These are phyloP conservation scores for Suillus ampliporus DNA, from an alignment of 768 basidiomycete genomes.

Conservation along the genomic window DNA sequence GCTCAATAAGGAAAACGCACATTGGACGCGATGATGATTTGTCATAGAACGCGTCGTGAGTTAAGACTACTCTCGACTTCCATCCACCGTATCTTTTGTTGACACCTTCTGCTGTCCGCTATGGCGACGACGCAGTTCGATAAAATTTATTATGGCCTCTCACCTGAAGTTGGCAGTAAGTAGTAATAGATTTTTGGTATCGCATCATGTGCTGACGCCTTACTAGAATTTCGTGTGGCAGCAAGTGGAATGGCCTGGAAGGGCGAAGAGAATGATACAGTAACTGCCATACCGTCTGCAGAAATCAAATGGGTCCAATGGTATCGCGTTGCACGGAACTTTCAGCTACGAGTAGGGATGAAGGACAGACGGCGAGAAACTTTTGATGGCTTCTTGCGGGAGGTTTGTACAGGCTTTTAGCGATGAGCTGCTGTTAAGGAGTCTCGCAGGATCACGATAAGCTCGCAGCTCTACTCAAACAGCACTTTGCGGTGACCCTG, in stretches of 20 bases:
- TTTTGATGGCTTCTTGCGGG: slow-evolving; percentile 94
- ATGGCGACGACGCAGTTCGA: slow-evolving; percentile 85
- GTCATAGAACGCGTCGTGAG: slow-evolving; percentile 46
- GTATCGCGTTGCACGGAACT: slow-evolving; percentile 90
- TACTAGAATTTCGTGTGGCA: slow-evolving; percentile 86
- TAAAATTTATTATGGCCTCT: slow-evolving; percentile 77
- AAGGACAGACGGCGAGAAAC: slow-evolving; percentile 77
- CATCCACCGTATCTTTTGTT: slow-evolving; percentile 16
- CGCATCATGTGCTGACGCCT: slow-evolving; percentile 12
- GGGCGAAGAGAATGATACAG: slow-evolving; percentile 66
- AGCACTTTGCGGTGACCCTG: slow-evolving; percentile 83
- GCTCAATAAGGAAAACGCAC: slow-evolving; percentile 8
- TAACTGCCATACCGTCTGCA: slow-evolving; percentile 64
- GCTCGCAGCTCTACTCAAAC: slow-evolving; percentile 79
- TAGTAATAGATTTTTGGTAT: slow-evolving; percentile 24
- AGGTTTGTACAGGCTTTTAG: slow-evolving; percentile 51
- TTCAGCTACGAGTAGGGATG: slow-evolving; percentile 85
- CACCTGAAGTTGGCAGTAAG: slow-evolving; percentile 82
- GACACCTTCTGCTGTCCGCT: slow-evolving; percentile 16
- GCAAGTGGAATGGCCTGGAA: slow-evolving; percentile 95
- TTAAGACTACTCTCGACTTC: slow-evolving; percentile 26
- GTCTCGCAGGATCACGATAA: slow-evolving; percentile 83
- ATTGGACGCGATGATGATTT: slow-evolving; percentile 29
- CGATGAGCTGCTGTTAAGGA: slow-evolving; percentile 5
- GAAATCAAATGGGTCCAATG: slow-evolving; percentile 92